Base-by-base conservation (phyloP, 2,329 filamentous ascomycete genomes). In the Xylaria sp. region DNA sequence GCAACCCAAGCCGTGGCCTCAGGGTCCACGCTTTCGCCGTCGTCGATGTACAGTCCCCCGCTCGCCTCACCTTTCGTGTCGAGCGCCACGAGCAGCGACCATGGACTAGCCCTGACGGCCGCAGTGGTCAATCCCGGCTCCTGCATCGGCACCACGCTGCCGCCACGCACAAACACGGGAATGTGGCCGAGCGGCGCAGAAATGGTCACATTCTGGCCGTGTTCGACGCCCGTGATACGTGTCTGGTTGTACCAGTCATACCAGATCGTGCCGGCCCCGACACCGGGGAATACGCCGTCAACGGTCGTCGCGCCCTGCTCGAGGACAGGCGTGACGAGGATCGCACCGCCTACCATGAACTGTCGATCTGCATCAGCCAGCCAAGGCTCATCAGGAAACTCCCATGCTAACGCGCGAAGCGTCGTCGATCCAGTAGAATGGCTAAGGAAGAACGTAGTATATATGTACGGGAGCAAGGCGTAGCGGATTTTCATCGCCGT, bases 171-270 rank as follows among this genome's bases (percentile, higher is more conserved):
- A 73, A 86, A 92, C 1, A 94, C 86, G 0, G 91, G 91, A 47
- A 94, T 93, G 73, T 94, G 81, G 69, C 92, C 66, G 84, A 92
- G 77, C 83, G 80, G 81, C 2, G 82, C 82, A 4, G 78, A 77
- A 21, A 83, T 78, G 0, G 81, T 83, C 8, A 83, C 78, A 44
- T 83, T 83, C 71, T 81, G 74, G 2, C 80, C 82, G 1, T 75
- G 61, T 2, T 68, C 32, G 0, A 81, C 77, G 4, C 74, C 77
- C 0, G 72, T 70, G 10, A 93, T 82, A 0, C 83, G 83, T 0
- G 83, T 84, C 60, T 89, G 87, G n/a, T 86, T 91, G 78, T 93
- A 93, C 91, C 91, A 94, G 77, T 94, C 92, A 74, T 93, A 94
- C 90, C 91, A 94, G 1, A 88, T 78, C 48, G 88, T 86, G 2